phyloP scores from a whole-genome alignment of 805 yeast genomes.

The Suhomyces sp. region DNA sequence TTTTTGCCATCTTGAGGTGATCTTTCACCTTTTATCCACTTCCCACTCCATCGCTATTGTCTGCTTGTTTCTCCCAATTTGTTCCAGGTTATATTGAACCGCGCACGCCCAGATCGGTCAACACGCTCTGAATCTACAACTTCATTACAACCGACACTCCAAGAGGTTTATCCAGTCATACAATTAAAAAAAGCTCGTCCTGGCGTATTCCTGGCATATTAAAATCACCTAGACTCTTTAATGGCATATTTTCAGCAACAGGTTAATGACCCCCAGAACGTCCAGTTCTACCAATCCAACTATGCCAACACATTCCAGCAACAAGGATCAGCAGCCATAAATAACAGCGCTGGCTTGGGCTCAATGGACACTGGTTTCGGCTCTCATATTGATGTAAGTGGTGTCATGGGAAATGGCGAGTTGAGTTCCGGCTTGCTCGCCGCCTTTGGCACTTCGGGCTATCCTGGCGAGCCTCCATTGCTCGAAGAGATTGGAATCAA shows the following conservation, averaged over 20 bases:
- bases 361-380: conserved; percentile 41
- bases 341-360: conserved; percentile 25
- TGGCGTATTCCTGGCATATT: background rate
- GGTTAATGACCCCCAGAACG: conserved; percentile 30
- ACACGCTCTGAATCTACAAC: background rate
- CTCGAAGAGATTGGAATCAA: conserved; percentile 92
- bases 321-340: conserved; percentile 14
- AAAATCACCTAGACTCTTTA: background rate
- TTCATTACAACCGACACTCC: background rate
- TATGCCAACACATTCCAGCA: conserved; percentile 31
- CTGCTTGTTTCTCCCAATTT: background rate
- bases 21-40: background rate
- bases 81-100: background rate
- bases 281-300: conserved; percentile 44
- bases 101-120: background rate
- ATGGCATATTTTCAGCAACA: conserved; percentile 45
- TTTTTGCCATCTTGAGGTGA: background rate
- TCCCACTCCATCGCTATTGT: background rate
- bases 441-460: conserved; percentile 90
- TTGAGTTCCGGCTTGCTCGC: conserved; percentile 78
- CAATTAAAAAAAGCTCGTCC: background rate
- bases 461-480: conserved; percentile 91
- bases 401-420: conserved; percentile 43
- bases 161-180: background rate
- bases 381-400: conserved; percentile 35